Conservation (phyloP, 805 yeast species). For the Candida endomychidarum region DNA sequence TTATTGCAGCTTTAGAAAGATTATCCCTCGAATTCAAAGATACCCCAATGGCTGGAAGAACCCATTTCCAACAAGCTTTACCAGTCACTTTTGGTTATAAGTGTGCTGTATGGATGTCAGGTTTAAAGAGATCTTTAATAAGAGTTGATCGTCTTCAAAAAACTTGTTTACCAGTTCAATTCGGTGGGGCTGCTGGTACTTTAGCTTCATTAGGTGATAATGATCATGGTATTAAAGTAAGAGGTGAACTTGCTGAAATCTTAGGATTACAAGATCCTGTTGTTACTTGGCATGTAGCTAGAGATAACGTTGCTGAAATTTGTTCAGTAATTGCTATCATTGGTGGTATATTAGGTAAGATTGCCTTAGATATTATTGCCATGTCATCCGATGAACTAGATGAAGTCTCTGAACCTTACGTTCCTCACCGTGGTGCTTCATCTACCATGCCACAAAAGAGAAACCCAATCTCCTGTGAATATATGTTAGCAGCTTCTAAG, state of each 20-base stretch:
- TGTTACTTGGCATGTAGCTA: slow-evolving; percentile 6
- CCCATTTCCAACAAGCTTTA: slow-evolving; percentile 35
- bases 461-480: slow-evolving; percentile 7
- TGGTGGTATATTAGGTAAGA: slow-evolving; percentile 4
- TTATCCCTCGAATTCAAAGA: slow-evolving; percentile 32
- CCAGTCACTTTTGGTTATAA: slow-evolving; percentile 37
- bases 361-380: slow-evolving; percentile 6
- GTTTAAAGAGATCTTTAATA: slow-evolving; percentile 2
- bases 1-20: slow-evolving; percentile 30
- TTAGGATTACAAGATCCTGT: slow-evolving; percentile 6
- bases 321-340: slow-evolving; percentile 1
- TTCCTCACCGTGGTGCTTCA: slow-evolving; percentile 7
- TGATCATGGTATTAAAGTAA: slow-evolving; percentile 2
- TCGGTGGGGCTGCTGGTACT: slow-evolving; percentile 11
- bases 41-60: slow-evolving; percentile 36
- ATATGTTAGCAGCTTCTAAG: slow-evolving; percentile 8
- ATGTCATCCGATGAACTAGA: slow-evolving; percentile 7
- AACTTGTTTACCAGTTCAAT: slow-evolving; percentile 7
- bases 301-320: slow-evolving; percentile 6
- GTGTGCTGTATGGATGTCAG: slow-evolving; percentile 14
- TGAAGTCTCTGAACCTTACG: slow-evolving; percentile 6
- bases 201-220: slow-evolving; percentile 9
- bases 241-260: slow-evolving; percentile 3
- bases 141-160: slow-evolving; percentile 3
- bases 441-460: slow-evolving; percentile 9